A percentile compares a stretch with the other conserved stretches of the same genome.
Conservation (phyloP, 140 eudicot genomes). For the Cichorium intybus region DNA sequence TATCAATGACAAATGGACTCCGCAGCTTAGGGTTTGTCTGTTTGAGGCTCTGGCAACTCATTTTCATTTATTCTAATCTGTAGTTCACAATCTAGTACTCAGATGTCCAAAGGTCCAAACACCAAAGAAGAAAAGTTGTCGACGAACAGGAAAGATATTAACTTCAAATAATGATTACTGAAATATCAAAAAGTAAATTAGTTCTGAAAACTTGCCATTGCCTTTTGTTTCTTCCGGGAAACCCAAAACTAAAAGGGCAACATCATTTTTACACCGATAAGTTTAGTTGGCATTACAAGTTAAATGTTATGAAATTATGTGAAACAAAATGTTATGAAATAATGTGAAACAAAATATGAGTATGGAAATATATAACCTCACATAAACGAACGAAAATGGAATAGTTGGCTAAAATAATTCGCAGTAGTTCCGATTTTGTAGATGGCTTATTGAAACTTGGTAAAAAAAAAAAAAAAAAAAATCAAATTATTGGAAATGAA, state of each 20-base stretch:
- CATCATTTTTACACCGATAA: background rate
- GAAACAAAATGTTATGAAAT: background rate
- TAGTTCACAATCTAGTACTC: constrained; percentile 8
- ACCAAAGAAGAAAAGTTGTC: no score
- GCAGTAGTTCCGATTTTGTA: background rate
- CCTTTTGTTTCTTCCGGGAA: no score
- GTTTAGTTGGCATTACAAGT: background rate
- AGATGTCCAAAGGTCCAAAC: no score
- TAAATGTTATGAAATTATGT: background rate
- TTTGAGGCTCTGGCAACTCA: background rate
- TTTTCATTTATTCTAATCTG: constrained; percentile 1
- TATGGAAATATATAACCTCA: background rate
- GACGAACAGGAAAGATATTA: no score
- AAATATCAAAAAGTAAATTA: no score
- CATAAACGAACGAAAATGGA: background rate
- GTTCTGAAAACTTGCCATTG: no score
- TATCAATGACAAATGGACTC: background rate
- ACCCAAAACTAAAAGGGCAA: no score
- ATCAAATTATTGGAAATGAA: background rate
- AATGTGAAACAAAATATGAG: background rate
- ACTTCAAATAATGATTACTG: background rate
- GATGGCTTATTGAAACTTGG: background rate
- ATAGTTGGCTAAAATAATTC: background rate
- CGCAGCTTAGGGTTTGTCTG: background rate
- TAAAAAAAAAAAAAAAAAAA: background rate